A percentile compares a stretch with the other conserved stretches of the same genome.
Evolutionary conservation across 2,329 filamentous ascomycete species (phyloP).

Genomic region (Fusarium equiseti): DNA sequence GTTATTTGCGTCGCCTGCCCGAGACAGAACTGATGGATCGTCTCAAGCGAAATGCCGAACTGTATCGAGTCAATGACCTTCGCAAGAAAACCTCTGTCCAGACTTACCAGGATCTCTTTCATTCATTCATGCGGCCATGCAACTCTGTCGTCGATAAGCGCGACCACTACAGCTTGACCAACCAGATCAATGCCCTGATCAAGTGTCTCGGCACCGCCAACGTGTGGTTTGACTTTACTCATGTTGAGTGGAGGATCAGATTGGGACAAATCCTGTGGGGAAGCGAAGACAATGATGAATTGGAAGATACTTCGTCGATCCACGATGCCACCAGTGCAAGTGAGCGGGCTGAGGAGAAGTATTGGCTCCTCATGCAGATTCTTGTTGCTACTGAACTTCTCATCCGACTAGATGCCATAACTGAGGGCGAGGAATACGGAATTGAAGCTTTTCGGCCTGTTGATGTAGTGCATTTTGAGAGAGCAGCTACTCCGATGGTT

Average conservation of each 20-base stretch:
- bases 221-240: conserved; percentile 80
- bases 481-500: conserved; percentile 70
- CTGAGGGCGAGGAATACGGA: conserved; percentile 69
- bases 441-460: conserved; percentile 64
- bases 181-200: conserved; percentile 77
- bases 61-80: conserved; percentile 66
- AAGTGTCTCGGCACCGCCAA: conserved; percentile 73
- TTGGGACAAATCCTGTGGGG: conserved; percentile 80
- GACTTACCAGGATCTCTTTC: conserved; percentile 73
- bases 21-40: conserved; percentile 70
- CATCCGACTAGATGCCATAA: conserved; percentile 72
- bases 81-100: conserved; percentile 65
- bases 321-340: conserved; percentile 61
- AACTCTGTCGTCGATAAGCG: conserved; percentile 67
- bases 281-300: conserved; percentile 61
- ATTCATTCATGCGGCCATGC: conserved; percentile 68
- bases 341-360: conserved; percentile 71
- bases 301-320: conserved; percentile 66
- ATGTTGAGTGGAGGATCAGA: conserved; percentile 80
- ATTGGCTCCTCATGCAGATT: conserved; percentile 76
- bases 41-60: conserved; percentile 66
- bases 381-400: conserved; percentile 74
- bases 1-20: conserved; percentile 67
- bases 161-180: conserved; percentile 72
- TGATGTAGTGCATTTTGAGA: conserved; percentile 71